A percentile compares a stretch with the other conserved stretches of the same genome.
Evolutionary conservation across 129 eudicot species (phyloP).

Genomic region (Arctium minus): DNA sequence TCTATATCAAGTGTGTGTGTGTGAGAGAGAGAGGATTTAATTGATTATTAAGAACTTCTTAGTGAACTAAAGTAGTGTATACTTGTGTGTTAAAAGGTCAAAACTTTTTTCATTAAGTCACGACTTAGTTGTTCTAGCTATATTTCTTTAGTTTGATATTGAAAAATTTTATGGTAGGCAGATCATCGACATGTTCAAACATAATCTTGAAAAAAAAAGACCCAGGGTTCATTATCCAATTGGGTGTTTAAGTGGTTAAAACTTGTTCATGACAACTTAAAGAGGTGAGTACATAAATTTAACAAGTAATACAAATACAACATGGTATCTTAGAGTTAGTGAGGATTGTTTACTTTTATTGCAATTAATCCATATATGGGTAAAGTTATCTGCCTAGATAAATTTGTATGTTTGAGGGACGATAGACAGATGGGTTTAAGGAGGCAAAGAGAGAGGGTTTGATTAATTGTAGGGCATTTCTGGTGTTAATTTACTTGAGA

Average conservation of each 20-base stretch:
- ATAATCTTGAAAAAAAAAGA: background rate
- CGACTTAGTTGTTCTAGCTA: too few species aligned
- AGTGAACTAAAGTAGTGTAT: background rate
- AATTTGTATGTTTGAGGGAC: too few species aligned
- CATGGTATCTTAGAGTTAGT: background rate
- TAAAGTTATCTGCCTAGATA: too few species aligned
- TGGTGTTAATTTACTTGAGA: too few species aligned
- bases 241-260: background rate
- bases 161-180: background rate
- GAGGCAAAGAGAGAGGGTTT: too few species aligned
- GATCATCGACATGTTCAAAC: background rate
- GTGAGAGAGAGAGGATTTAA: background rate
- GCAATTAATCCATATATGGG: background rate
- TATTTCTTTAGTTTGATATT: background rate
- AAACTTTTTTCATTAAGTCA: background rate
- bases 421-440: too few species aligned
- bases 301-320: background rate
- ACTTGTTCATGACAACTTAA: background rate
- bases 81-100: background rate
- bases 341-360: background rate
- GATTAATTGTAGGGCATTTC: too few species aligned
- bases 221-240: background rate
- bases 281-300: background rate
- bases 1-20: background rate
- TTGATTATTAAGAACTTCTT: background rate